Percentiles rank a stretch among this genome's conserved stretches.
Evolutionary conservation across 2,329 filamentous ascomycete genomes (phyloP).

Genomic region (Claviceps paspali): DNA sequence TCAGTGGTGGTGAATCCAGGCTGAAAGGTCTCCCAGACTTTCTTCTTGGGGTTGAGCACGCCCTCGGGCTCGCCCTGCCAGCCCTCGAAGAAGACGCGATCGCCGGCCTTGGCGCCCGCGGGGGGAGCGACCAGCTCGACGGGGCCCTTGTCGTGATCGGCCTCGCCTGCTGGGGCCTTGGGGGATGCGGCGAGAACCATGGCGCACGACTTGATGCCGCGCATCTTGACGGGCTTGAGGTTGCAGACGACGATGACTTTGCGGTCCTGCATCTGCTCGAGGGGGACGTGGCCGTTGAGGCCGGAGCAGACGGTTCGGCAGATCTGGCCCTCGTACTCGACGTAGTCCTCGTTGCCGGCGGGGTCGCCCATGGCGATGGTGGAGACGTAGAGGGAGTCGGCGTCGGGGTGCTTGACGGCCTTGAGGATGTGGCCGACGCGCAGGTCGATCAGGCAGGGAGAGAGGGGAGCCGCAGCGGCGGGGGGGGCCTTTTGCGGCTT

Average conservation of each 20-base stretch:
- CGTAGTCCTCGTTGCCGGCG: constrained; percentile 66
- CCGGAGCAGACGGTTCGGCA: constrained; percentile 95
- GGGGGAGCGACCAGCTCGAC: constrained; percentile 87
- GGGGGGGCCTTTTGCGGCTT: constrained; percentile 55
- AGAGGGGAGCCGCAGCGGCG: constrained; percentile 58
- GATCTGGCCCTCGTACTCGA: constrained; percentile 79
- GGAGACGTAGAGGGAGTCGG: constrained; percentile 87
- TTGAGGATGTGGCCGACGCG: constrained; percentile 96
- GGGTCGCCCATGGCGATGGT: constrained; percentile 90
- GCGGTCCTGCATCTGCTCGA: constrained; percentile 92
- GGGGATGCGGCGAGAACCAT: constrained; percentile 96
- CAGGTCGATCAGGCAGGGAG: constrained; percentile 80
- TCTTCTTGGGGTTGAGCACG: constrained; percentile 97
- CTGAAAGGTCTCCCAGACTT: constrained; percentile 95
- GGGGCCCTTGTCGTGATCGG: constrained; percentile 70
- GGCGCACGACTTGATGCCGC: constrained; percentile 59
- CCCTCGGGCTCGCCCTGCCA: constrained; percentile 89
- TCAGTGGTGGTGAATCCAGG: constrained; percentile 88
- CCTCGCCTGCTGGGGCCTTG: constrained; percentile 65
- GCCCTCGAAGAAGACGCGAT: constrained; percentile 84
- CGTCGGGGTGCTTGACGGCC: constrained; percentile 88
- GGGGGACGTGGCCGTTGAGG: constrained; percentile 78
- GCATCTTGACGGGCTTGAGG: constrained; percentile 98
- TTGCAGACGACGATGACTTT: constrained; percentile 95
- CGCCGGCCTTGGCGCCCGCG: constrained; percentile 61